A percentile compares a stretch with the other conserved stretches of the same genome.
Conservation (phyloP, 306 rosid genomes). For the Sphenostylis stenocarpa region DNA sequence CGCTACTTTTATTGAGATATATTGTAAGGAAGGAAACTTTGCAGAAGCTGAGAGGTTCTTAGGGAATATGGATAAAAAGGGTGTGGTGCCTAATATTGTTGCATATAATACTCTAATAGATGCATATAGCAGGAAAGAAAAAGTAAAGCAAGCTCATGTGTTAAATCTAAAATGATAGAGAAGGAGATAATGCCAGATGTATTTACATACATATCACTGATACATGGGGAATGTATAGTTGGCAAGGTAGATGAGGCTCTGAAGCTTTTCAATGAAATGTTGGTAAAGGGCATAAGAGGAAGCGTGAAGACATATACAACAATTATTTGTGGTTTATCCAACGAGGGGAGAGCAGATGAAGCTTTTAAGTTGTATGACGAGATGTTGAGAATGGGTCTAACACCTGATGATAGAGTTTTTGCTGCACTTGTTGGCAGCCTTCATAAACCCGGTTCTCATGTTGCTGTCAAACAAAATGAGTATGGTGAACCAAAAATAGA, state of each 20-base stretch:
- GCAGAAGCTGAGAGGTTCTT: conserved; percentile 63
- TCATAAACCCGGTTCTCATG: conserved; percentile 37
- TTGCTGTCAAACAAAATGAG: conserved; percentile 10
- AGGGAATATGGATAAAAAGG: conserved; percentile 60
- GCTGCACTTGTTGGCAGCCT: conserved; percentile 70
- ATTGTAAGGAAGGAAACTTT: conserved; percentile 83
- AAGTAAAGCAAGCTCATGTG: conserved; percentile 57
- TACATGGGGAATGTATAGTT: conserved; percentile 70
- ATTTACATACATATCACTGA: conserved; percentile 72
- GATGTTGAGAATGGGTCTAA: conserved; percentile 61
- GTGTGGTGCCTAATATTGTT: conserved; percentile 55
- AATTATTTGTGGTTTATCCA: conserved; percentile 79
- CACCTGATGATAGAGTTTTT: conserved; percentile 76
- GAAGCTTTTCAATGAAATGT: conserved; percentile 66
- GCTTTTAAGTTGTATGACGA: conserved; percentile 74
- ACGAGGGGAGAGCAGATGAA: conserved; percentile 74
- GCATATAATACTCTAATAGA: conserved; percentile 72
- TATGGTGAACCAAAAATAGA: not conserved
- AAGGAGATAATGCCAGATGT: conserved; percentile 66
- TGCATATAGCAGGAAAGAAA: conserved; percentile 64
- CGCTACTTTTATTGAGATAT: conserved; percentile 66
- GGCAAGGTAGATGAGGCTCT: conserved; percentile 67
- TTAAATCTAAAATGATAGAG: conserved; percentile 55
- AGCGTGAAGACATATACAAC: conserved; percentile 61
- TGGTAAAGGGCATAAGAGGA: conserved; percentile 46